Evolutionary conservation across 768 basidiomycete genomes (phyloP), one percentile per base, ranked within the genome.

Genomic region (Zangia roseola): DNA sequence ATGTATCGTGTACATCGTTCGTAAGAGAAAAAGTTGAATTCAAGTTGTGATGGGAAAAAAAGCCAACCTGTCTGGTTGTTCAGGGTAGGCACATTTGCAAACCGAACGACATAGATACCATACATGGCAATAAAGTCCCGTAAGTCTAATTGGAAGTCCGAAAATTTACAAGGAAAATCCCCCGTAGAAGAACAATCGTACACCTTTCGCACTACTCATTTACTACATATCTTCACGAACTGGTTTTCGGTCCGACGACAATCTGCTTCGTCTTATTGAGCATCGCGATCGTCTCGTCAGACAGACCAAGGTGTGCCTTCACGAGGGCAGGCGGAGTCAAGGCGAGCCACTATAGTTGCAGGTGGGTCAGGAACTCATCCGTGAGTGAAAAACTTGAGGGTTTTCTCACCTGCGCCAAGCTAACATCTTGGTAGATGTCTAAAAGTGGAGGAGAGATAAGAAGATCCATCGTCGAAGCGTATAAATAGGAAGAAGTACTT

Each of bases 281-380:
- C 19, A 55, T 35, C 2, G 62, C 57, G 25, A 73, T 67, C 3
- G 64, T 71, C 33, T 63, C 70, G 34, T 72, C 71, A 9, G 69
- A 67, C 5, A 78, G 45, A 21, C 70, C 70, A 20, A 78, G 67
- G 42, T 77, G 73, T 2, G 71, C 74, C 50, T 77, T 65, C 31
- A 79, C 78, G 28, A 79, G 46, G 10, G 63, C 70, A 3, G 75
- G 74, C 4, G 77, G 76, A 2, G 70, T 77, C 52, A 79, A 52
- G 1, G 76, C 76, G 5, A 79, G 57, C 76, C 74, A 76, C 67
- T 71, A 45, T 17, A 14, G 14, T 16, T 14, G 14, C n/a, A 16
- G 28, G 16, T 10, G 14, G 16, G 21, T 49, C 21, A 53, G 31
- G 13, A 36, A 45, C 6, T 2, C 12, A n/a, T 16, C 40, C 21